Conservation (phyloP, 129 eudicot genomes). For the Chrysanthemum lavandulifolium region DNA sequence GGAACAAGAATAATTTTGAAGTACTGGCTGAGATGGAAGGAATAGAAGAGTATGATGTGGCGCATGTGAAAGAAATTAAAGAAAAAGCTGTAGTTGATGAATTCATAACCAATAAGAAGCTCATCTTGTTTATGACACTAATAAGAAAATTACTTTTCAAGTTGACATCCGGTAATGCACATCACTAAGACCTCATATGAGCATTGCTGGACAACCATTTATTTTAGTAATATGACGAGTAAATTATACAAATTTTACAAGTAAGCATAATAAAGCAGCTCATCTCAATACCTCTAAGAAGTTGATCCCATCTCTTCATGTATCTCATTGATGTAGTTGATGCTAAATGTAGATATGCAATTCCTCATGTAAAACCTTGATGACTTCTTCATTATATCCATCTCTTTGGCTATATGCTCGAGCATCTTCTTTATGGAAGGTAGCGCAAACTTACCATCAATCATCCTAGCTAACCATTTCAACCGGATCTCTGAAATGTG, state of each 20-base stretch:
- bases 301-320: conserved; percentile 81
- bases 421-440: conserved; percentile 73
- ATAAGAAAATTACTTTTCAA: too few species aligned
- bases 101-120: too few species aligned
- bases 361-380: conserved; percentile 87
- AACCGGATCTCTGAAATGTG: conserved; percentile 91
- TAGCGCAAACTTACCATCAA: conserved; percentile 67
- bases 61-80: too few species aligned
- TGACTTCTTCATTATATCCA: conserved; percentile 75
- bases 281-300: too few species aligned
- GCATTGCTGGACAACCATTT: background rate
- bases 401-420: conserved; percentile 53
- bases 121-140: too few species aligned
- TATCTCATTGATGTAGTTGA: conserved; percentile 74
- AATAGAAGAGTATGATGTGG: too few species aligned
- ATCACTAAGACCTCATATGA: background rate
- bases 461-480: conserved; percentile 71
- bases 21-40: too few species aligned
- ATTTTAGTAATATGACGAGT: background rate
- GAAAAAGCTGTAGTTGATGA: too few species aligned
- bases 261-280: too few species aligned
- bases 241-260: background rate
- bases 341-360: conserved; percentile 87
- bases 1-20: too few species aligned
- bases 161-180: too few species aligned